phyloP scores from a whole-genome alignment of 306 rosid species.

The Vicia faba region DNA sequence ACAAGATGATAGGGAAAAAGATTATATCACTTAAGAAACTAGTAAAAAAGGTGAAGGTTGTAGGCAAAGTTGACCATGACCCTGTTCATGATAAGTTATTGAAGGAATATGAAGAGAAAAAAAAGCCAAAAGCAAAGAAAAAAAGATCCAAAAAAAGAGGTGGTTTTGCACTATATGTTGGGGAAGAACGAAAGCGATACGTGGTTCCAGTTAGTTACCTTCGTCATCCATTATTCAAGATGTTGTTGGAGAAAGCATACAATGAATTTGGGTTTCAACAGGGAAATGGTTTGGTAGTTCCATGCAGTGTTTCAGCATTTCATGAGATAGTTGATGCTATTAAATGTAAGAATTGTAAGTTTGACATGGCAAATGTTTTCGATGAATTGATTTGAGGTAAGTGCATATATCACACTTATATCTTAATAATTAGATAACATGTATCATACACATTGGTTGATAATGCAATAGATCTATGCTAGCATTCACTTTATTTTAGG shows the following conservation, averaged over 20 bases:
- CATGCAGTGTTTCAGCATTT: constrained; percentile 74
- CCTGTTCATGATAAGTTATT: constrained; percentile 47
- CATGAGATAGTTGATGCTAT: constrained; percentile 63
- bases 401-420: not conserved
- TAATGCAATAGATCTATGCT: not conserved
- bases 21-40: constrained; percentile 60
- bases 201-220: constrained; percentile 70
- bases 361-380: constrained; percentile 62
- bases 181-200: constrained; percentile 68
- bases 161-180: constrained; percentile 69
- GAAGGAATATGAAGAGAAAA: constrained; percentile 26
- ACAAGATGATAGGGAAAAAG: constrained; percentile 62
- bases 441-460: not conserved
- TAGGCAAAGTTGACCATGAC: constrained; percentile 33
- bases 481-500: not conserved
- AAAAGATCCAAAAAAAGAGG: constrained; percentile 51
- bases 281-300: constrained; percentile 68
- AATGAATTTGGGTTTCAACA: constrained; percentile 81
- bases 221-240: constrained; percentile 83
- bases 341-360: constrained; percentile 63
- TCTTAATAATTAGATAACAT: not conserved
- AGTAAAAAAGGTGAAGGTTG: constrained; percentile 53
- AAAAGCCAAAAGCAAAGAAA: constrained; percentile 13
- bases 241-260: constrained; percentile 68
- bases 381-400: constrained; percentile 55